A percentile compares a stretch with the other conserved stretches of the same genome.
phyloP scores from a whole-genome alignment of 768 basidiomycete genomes.

The Coprinellus aureogranulatus region DNA sequence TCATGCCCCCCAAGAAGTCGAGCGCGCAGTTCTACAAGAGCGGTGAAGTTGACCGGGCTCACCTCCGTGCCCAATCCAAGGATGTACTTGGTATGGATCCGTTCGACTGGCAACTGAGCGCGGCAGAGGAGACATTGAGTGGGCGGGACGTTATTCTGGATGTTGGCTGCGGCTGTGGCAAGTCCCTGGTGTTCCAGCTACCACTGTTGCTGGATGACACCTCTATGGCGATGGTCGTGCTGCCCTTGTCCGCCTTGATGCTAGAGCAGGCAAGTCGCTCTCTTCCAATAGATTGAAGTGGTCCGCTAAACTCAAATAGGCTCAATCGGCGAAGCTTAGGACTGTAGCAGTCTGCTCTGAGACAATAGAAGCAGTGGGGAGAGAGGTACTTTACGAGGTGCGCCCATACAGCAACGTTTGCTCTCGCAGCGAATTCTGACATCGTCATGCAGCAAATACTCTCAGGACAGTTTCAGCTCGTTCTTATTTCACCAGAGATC shows the following conservation, averaged over 20 bases:
- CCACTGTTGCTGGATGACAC: conserved; percentile 14
- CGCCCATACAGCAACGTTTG: neutral
- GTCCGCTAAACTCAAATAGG: conserved; percentile 8
- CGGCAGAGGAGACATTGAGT: conserved; percentile 14
- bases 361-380: neutral
- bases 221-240: conserved; percentile 13
- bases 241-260: conserved; percentile 16
- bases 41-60: neutral
- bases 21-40: neutral
- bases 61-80: neutral
- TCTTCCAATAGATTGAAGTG: neutral
- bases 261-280: neutral
- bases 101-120: conserved; percentile 19
- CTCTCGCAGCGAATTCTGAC: neutral
- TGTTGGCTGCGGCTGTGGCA: conserved; percentile 18
- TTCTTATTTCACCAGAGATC: neutral
- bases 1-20: neutral
- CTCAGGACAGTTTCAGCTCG: neutral
- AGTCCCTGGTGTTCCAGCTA: conserved; percentile 12
- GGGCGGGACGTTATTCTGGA: conserved; percentile 21
- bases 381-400: neutral
- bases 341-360: conserved; percentile 8
- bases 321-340: neutral
- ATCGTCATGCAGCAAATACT: neutral
- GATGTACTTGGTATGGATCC: neutral